phyloP scores from a whole-genome alignment of 1,284 basidiomycete species.

The Hypsizygus ulmarius region DNA sequence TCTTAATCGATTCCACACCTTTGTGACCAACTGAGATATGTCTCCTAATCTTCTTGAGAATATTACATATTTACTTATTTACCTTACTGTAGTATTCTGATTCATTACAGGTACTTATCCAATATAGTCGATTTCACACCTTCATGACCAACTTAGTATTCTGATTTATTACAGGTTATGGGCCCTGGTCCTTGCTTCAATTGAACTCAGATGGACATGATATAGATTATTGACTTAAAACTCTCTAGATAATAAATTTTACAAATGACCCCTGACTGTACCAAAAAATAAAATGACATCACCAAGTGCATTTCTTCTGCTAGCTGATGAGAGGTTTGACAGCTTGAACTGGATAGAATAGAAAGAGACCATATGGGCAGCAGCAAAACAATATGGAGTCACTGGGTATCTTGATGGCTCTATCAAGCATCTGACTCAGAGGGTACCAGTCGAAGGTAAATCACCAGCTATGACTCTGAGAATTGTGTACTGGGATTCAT shows the following conservation, averaged over 20 bases:
- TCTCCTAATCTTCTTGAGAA: too few species aligned
- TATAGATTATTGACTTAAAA: too few species aligned
- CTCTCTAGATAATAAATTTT: too few species aligned
- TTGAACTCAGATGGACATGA: background rate
- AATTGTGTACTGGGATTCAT: conserved; percentile 12
- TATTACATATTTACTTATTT: too few species aligned
- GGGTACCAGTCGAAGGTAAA: too few species aligned
- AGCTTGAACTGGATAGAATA: conserved; percentile 6
- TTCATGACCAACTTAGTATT: too few species aligned
- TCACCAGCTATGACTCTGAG: background rate
- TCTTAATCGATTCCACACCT: too few species aligned
- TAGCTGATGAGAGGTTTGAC: conserved; percentile 4
- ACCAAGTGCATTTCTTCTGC: background rate
- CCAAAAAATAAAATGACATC: background rate
- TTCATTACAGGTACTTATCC: too few species aligned
- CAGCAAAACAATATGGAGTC: conserved; percentile 7
- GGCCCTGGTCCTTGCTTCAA: background rate
- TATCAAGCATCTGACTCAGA: background rate
- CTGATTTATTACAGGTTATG: conserved; percentile 1
- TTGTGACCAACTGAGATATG: too few species aligned
- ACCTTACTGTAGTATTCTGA: too few species aligned
- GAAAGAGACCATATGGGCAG: conserved; percentile 13
- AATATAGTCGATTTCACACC: too few species aligned
- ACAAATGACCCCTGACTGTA: background rate
- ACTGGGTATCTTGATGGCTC: conserved; percentile 10